phyloP scores from a whole-genome alignment of 169 alveolate species.

The Plasmodium adleri region DNA sequence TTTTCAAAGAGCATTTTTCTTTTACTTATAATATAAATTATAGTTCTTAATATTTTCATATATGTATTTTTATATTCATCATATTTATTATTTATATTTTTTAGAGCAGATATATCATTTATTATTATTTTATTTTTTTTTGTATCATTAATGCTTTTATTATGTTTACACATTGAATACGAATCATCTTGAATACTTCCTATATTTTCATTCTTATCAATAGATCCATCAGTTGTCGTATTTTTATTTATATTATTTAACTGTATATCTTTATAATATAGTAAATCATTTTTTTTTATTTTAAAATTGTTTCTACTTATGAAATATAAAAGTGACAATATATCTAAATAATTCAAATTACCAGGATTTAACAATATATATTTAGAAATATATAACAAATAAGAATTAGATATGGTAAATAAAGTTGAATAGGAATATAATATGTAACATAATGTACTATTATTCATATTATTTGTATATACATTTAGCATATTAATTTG shows the following conservation, averaged over 20 bases:
- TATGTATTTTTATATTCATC: slow-evolving; percentile 40
- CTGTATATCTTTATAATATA: neutral
- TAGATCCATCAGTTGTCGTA: neutral
- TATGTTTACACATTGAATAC: neutral
- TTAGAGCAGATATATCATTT: neutral
- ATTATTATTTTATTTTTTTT: neutral
- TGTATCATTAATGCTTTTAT: neutral
- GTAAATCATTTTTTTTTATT: slow-evolving; percentile 3
- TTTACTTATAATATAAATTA: slow-evolving; percentile 30
- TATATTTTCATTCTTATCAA: neutral
- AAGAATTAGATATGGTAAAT: slow-evolving; percentile 21
- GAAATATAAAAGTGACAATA: slow-evolving; percentile 38
- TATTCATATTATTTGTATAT: slow-evolving; percentile 30
- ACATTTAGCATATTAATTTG: slow-evolving; percentile 51
- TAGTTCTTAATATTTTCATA: slow-evolving; percentile 36
- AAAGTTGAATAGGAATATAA: slow-evolving; percentile 46
- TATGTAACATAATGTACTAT: slow-evolving; percentile 40
- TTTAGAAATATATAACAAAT: slow-evolving; percentile 42
- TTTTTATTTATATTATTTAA: neutral
- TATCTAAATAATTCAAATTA: slow-evolving; percentile 31
- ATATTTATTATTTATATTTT: neutral
- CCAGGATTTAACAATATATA: slow-evolving; percentile 33
- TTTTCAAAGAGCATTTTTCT: slow-evolving; percentile 16
- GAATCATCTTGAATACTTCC: too few relatives aligned
- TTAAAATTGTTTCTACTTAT: slow-evolving; percentile 19